phyloP scores from a whole-genome alignment of 208 protist species.

The Trichomonas gallinae region DNA sequence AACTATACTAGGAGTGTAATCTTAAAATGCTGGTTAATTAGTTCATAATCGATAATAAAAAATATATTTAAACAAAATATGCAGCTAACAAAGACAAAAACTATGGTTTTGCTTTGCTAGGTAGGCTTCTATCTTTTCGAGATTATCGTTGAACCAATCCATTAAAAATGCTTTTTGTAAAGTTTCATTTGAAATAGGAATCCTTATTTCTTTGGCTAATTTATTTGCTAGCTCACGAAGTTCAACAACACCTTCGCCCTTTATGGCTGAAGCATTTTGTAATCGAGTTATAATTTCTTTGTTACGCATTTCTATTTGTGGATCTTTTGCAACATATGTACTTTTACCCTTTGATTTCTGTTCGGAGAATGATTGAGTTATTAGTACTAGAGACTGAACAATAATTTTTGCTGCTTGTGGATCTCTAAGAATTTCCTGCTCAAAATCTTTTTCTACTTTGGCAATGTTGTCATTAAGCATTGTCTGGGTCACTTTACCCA shows the following conservation, averaged over 20 bases:
- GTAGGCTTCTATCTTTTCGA: background rate
- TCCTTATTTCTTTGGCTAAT: background rate
- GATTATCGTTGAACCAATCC: background rate
- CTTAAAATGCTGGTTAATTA: no score
- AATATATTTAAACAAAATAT: no score
- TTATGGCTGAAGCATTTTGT: background rate
- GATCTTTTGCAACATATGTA: background rate
- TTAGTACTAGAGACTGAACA: background rate
- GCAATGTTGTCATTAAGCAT: background rate
- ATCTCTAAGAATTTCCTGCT: background rate
- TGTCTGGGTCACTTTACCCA: background rate
- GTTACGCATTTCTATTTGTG: background rate
- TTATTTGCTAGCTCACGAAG: background rate
- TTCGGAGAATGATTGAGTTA: background rate
- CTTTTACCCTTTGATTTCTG: background rate
- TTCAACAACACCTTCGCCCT: background rate
- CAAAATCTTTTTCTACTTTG: background rate
- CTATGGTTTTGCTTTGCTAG: no score
- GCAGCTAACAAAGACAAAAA: no score
- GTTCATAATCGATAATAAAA: no score
- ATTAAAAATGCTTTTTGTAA: background rate
- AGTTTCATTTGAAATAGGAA: background rate
- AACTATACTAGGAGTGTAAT: no score
- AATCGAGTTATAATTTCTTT: background rate
- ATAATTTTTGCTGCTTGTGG: background rate